Evolutionary conservation across 78 protist species (phyloP).

Genomic region (Protostelium mycophagum): DNA sequence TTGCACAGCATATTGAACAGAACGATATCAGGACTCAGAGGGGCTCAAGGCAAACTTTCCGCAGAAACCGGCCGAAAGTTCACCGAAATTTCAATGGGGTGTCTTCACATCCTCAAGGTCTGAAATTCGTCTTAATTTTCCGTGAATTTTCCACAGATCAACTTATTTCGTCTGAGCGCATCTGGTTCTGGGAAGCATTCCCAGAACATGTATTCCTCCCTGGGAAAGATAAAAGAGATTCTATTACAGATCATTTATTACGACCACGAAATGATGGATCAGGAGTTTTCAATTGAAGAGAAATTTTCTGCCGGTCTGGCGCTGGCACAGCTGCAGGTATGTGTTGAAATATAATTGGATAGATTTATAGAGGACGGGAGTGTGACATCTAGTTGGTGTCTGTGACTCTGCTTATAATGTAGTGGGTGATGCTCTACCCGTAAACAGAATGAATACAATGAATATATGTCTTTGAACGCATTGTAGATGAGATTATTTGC

Average conservation of each 20-base stretch:
- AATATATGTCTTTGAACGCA: no score
- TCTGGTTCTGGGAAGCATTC: background rate
- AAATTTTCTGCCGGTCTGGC: background rate
- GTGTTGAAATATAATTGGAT: no score
- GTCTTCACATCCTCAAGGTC: background rate
- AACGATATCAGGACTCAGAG: background rate
- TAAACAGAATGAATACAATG: no score
- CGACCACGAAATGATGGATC: background rate
- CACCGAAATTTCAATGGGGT: background rate
- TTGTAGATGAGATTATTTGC: no score
- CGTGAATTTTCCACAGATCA: background rate
- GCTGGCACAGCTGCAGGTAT: background rate
- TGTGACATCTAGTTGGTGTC: no score
- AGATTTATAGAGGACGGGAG: no score
- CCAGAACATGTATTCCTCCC: background rate
- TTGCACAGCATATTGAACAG: background rate
- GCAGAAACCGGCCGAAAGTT: background rate
- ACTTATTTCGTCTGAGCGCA: background rate
- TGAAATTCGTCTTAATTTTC: background rate
- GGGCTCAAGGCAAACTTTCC: background rate
- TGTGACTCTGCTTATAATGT: no score
- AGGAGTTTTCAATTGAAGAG: background rate
- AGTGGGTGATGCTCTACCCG: no score
- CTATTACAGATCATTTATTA: background rate
- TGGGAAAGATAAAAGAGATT: background rate